These are phyloP conservation scores for Pholiota adiposa DNA, from an alignment of 1,284 basidiomycete species.

Conservation along the genomic window DNA sequence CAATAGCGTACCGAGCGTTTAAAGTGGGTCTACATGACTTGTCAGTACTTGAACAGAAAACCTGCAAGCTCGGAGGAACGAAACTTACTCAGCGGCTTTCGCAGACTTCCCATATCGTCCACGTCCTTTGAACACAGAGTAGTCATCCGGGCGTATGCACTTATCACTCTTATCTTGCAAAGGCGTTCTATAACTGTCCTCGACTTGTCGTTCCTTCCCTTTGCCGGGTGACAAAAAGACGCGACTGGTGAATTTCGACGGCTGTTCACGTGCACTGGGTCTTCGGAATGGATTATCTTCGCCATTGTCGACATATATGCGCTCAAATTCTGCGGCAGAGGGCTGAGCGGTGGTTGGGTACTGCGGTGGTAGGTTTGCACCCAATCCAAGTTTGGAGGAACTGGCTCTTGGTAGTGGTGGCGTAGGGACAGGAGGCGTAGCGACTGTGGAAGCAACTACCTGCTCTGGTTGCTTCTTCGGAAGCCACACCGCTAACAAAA, in stretches of 20 bases:
- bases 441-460: conserved; percentile 18
- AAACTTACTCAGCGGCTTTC: conserved; percentile 15
- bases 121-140: conserved; percentile 52
- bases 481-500: conserved; percentile 13
- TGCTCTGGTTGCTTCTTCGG: conserved; percentile 13
- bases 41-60: too few species aligned
- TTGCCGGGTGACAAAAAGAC: conserved; percentile 10
- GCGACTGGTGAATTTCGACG: conserved; percentile 7
- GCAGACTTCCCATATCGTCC: conserved; percentile 48
- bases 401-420: conserved; percentile 10
- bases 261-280: not conserved
- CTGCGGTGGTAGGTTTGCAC: conserved; percentile 6
- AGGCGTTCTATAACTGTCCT: conserved; percentile 23
- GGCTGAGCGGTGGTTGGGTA: conserved; percentile 4
- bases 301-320: not conserved
- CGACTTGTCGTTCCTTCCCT: conserved; percentile 23
- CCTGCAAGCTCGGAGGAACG: too few species aligned
- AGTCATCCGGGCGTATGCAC: conserved; percentile 37
- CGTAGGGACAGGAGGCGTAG: conserved; percentile 16
- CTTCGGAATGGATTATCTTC: not conserved
- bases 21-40: conserved; percentile 45
- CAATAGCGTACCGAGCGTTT: conserved; percentile 70
- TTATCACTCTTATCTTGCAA: conserved; percentile 27
- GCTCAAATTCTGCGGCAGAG: conserved; percentile 2
- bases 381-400: conserved; percentile 1